Base-by-base conservation (phyloP, 1,139 yeast genomes). In the Saccharomyces hybrid region DNA sequence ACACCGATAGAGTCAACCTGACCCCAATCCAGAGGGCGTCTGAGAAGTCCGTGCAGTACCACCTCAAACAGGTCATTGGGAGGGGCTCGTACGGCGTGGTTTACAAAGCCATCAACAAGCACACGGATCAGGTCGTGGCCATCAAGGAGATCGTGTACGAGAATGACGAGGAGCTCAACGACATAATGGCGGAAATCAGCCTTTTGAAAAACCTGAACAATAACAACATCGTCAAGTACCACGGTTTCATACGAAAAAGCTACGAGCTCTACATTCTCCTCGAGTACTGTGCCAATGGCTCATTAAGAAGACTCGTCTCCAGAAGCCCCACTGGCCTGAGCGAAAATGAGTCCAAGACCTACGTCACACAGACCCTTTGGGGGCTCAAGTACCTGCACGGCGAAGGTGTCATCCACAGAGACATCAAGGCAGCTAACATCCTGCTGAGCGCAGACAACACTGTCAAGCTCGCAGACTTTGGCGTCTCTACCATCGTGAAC, bases 351-450 rank as follows among this genome's bases (percentile, higher is more conserved):
- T 81, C 88, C 1, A 77, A 80, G 0, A 69, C 72, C 4, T 88
- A 83, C 64, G 84, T 86, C 31, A 73, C 71, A 47, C 96, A 88
- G 71, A 88, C 91, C 0, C 71, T 93, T 14, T 71, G 77, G 27
- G 99, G 98, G 0, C 74, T 93, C 27, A 75, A 78, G 52, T 88
- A 85, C 53, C 84, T 95, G 29, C 99, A 93, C 72, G 82, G 79
- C 55, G 80, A 88, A 61, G 97, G 96, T 31, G 95, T 95, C 41
- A 91, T 95, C 23, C 99, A 93, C 71, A 78, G 99, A 59, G 99
- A 93, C 69, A 81, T 93, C 60, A 93, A 93, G 70, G 96, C 98
- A 0, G 99, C 99, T 0, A 93, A 93, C 68, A 84, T 93, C 28
- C 78, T 93, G 57, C 80, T 93, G 52, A 84, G 95, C n/a, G 82